Evolutionary conservation across 2,329 filamentous ascomycete genomes (phyloP), one percentile per base, ranked within the genome.

Genomic region (Pyricularia grisea): DNA sequence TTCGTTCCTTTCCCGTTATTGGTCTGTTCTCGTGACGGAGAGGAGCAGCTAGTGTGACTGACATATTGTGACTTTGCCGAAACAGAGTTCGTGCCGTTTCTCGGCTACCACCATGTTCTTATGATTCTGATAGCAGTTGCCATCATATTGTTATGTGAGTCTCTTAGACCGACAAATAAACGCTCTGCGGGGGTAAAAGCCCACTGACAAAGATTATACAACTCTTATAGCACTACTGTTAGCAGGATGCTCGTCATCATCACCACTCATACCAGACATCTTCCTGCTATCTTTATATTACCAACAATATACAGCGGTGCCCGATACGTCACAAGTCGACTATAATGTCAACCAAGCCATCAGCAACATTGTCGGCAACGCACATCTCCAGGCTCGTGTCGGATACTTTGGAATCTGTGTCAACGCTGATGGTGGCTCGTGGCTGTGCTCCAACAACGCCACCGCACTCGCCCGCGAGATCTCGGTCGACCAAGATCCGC

Each of bases 241-340:
- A 73, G 94, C 95, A 76, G 95, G 95, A 75, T 99, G 95, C 81
- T 98, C 95, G 4, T 98, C 94, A 11, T 97, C 94, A 60, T 97
- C 94, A 67, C 95, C 94, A 2, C 84, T 97, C 69, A 97, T 99
- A 74, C 95, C 95, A 30, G 89, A 90, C 77, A 98, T 99, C 80
- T 99, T 97, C 85, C 88, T 99, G 74, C 92, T 99, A 73, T 97
- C 94, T n/a, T 88, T 99, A 75, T 98, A 97, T 87, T 99, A 97
- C 83, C 84, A 97, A 78, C 84, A 87, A 71, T 97, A 97, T 81
- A 88, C 89, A 25, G 92, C 95, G 3, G 83, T 87, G 31, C 94
- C 94, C 73, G 89, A 92, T 74, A 92, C 93, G 5, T 87, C 94
- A 11, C 94, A 98, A 81, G 93, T 97, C 73, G 90, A 97, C 78